phyloP scores from a whole-genome alignment of 306 rosid species.

The Vicia sativa region DNA sequence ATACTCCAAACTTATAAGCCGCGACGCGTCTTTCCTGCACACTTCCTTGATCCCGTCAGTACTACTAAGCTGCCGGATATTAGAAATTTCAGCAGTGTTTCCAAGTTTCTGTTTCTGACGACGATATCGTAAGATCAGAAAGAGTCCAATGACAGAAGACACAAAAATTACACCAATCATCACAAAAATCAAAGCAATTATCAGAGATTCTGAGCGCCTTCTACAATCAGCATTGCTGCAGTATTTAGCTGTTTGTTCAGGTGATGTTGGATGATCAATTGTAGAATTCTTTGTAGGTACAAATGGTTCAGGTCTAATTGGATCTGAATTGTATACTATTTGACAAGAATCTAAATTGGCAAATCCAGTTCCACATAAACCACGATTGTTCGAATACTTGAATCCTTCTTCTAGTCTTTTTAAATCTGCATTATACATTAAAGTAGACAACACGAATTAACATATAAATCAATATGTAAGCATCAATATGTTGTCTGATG shows the following conservation, averaged over 20 bases:
- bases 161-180: conserved; percentile 52
- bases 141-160: conserved; percentile 41
- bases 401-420: conserved; percentile 62
- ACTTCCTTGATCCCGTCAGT: conserved; percentile 50
- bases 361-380: conserved; percentile 76
- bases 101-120: conserved; percentile 62
- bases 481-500: not conserved
- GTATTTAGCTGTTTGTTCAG: conserved; percentile 42
- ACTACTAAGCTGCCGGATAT: conserved; percentile 51
- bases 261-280: conserved; percentile 59
- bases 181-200: conserved; percentile 56
- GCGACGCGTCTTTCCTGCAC: conserved; percentile 52
- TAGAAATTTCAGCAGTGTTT: conserved; percentile 40
- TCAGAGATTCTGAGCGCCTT: conserved; percentile 51
- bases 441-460: conserved; percentile 11
- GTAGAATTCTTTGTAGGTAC: conserved; percentile 54
- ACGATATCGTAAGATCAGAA: conserved; percentile 44
- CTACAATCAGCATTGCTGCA: conserved; percentile 55
- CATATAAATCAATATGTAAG: not conserved
- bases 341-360: conserved; percentile 55
- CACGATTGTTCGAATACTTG: conserved; percentile 64
- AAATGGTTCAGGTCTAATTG: conserved; percentile 70
- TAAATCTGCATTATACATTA: conserved; percentile 51
- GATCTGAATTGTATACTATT: conserved; percentile 46
- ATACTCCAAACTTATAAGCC: conserved; percentile 83